Conservation (phyloP, 1,139 yeast species). For the Candida pseudoviswanathii region DNA sequence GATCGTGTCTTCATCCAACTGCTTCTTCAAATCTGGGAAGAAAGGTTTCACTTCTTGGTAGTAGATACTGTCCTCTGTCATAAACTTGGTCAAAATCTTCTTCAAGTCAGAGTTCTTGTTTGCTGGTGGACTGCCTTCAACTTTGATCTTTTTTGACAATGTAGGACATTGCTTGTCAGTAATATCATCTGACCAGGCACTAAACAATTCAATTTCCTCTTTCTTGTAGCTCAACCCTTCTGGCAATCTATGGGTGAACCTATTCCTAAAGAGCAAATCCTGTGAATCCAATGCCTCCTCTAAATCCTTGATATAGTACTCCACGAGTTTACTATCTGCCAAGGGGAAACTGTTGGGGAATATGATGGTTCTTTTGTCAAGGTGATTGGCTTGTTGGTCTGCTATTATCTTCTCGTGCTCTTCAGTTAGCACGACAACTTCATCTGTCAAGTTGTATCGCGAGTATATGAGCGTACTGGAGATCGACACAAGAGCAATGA, state of each 20-base stretch:
- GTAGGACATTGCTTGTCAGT: background rate
- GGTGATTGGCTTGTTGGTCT: background rate
- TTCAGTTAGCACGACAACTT: background rate
- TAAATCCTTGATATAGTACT: conserved; percentile 1
- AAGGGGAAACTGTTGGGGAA: conserved; percentile 3
- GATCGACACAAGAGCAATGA: background rate
- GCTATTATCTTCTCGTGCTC: background rate
- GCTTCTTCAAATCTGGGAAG: conserved; percentile 1
- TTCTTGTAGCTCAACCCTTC: background rate
- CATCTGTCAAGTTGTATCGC: background rate
- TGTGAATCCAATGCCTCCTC: conserved; percentile 4
- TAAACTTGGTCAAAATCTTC: conserved; percentile 15
- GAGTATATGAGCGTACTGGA: background rate
- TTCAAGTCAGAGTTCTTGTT: conserved; percentile 15
- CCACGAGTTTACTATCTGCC: background rate
- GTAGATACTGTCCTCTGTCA: conserved; percentile 7
- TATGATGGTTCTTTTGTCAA: conserved; percentile 2
- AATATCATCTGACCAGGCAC: background rate
- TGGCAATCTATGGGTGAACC: background rate
- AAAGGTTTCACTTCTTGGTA: conserved; percentile 2
- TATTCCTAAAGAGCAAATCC: conserved; percentile 4
- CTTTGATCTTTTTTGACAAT: background rate
- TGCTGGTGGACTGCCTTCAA: conserved; percentile 1
- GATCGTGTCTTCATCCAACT: background rate
- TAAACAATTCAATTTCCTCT: conserved; percentile 1